Evolutionary conservation across 371 early-diverging fungal genomes (phyloP).

Genomic region (Lichtheimia corymbifera): DNA sequence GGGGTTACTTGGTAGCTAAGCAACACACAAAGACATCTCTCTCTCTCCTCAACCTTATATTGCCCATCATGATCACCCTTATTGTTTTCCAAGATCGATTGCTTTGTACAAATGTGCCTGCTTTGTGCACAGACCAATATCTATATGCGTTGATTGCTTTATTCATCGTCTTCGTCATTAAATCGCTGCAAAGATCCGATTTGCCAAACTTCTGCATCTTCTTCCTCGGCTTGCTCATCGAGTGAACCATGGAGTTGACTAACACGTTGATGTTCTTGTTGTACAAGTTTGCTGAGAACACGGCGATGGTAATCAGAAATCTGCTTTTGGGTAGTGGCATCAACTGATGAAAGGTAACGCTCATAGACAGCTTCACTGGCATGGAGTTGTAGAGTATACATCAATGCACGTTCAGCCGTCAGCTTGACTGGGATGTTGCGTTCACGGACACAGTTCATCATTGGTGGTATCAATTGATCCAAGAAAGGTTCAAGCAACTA

Average conservation of each 20-base stretch:
- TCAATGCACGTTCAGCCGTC: conserved; percentile 77
- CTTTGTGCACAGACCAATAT: conserved; percentile 1
- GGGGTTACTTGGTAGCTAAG: no score
- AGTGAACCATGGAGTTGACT: conserved; percentile 36
- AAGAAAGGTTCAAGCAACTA: conserved; percentile 49
- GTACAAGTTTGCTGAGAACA: conserved; percentile 58
- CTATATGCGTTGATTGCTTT: background rate
- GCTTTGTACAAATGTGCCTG: no score
- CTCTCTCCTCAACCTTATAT: no score
- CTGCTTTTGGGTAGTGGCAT: conserved; percentile 46
- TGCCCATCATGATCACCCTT: no score
- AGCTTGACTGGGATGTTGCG: conserved; percentile 80
- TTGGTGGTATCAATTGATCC: conserved; percentile 56
- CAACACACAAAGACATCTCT: no score
- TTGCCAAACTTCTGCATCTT: conserved; percentile 43
- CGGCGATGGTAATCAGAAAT: conserved; percentile 66
- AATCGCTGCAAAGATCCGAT: conserved; percentile 29
- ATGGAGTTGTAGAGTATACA: conserved; percentile 66
- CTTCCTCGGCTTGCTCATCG: conserved; percentile 40
- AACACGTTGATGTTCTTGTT: conserved; percentile 34
- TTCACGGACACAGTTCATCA: conserved; percentile 75
- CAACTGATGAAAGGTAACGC: conserved; percentile 47
- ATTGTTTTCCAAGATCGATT: no score
- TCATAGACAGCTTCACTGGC: conserved; percentile 37
- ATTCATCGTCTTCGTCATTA: conserved; percentile 20